These are phyloP conservation scores for Mucuna pruriens DNA, from an alignment of 306 rosid species.

Conservation along the genomic window DNA sequence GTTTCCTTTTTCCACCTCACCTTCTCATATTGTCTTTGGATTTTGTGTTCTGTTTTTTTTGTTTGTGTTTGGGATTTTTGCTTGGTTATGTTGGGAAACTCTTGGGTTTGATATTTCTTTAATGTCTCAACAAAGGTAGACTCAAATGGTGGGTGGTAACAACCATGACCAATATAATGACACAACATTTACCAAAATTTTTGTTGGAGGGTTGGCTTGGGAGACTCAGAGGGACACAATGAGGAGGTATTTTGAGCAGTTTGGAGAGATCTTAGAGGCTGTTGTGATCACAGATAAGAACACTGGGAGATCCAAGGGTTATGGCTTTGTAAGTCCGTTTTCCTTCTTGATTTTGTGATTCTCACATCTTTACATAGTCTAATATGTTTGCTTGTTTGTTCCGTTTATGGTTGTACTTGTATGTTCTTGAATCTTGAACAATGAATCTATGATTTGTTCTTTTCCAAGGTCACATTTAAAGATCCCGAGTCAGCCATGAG, in stretches of 20 bases:
- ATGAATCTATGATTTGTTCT: constrained; percentile 14
- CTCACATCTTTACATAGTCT: neutral
- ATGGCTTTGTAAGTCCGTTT: constrained; percentile 86
- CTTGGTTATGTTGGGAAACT: constrained; percentile 23
- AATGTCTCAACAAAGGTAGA: constrained; percentile 83
- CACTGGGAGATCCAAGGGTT: constrained; percentile 98
- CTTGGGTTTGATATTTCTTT: neutral
- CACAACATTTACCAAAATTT: constrained; percentile 86
- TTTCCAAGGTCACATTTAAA: constrained; percentile 82
- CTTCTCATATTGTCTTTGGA: constrained; percentile 34
- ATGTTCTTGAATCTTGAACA: constrained; percentile 37
- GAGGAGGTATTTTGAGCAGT: constrained; percentile 90
- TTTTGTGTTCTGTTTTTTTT: constrained; percentile 29
- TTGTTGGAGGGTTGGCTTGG: constrained; percentile 99
- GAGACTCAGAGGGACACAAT: constrained; percentile 92
- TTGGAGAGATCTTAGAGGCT: constrained; percentile 96
- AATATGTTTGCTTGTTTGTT: neutral
- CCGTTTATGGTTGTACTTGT: constrained; percentile 25
- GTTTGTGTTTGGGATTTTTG: constrained; percentile 29
- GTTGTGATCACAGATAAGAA: constrained; percentile 91
- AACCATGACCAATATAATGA: constrained; percentile 70
- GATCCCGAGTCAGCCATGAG: constrained; percentile 91
- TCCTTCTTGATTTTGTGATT: neutral
- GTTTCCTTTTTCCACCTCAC: constrained; percentile 23
- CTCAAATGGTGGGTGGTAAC: constrained; percentile 65